Conservation (phyloP, 805 yeast species). For the Metschnikowia cubensis region DNA sequence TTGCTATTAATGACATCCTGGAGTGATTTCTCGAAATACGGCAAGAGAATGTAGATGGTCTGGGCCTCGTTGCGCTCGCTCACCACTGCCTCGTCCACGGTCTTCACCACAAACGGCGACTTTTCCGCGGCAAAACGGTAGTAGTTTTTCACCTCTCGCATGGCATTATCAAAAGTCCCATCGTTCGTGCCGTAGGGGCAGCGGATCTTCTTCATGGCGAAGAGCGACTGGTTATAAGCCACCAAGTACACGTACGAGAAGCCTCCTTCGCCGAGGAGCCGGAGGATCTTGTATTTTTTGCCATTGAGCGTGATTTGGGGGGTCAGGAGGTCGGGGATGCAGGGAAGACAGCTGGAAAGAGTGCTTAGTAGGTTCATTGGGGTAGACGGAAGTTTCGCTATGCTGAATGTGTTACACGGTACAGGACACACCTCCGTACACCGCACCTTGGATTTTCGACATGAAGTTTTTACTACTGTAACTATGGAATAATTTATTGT, state of each 20-base stretch:
- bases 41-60: constrained; percentile 73
- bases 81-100: constrained; percentile 66
- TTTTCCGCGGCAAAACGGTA: constrained; percentile 54
- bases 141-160: constrained; percentile 75
- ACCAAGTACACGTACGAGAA: constrained; percentile 84
- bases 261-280: constrained; percentile 87
- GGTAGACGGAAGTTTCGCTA: not conserved
- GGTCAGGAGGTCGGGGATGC: constrained; percentile 39
- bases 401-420: no score
- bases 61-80: constrained; percentile 78
- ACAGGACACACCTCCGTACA: not conserved
- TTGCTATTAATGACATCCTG: constrained; percentile 74
- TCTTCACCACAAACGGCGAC: constrained; percentile 61
- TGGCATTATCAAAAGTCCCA: constrained; percentile 54
- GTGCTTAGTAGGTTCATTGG: constrained; percentile 13
- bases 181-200: constrained; percentile 85
- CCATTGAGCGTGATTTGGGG: constrained; percentile 64
- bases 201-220: constrained; percentile 80
- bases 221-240: constrained; percentile 38
- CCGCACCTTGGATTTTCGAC: not conserved
- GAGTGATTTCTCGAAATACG: constrained; percentile 66
- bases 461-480: no score
- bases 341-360: constrained; percentile 38
- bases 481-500: no score
- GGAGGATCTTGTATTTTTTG: constrained; percentile 55